Conservation (phyloP, 345 rosid species). For the Arabidopsis arenosa region DNA sequence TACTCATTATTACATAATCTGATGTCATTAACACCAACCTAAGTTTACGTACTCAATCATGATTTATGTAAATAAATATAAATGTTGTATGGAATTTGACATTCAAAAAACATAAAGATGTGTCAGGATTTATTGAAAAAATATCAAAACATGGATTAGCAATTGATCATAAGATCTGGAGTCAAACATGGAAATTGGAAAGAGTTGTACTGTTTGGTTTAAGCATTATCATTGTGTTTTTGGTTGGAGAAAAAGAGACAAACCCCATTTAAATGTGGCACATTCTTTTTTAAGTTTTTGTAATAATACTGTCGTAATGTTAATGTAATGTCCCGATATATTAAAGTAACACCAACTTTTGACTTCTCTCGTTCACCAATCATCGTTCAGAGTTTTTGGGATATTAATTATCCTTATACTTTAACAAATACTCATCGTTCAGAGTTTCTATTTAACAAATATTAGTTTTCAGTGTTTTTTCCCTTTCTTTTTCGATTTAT, state of each 20-base stretch:
- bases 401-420: neutral
- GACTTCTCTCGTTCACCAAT: neutral
- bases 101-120: neutral
- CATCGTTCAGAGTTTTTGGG: neutral
- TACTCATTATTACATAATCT: constrained; percentile 7
- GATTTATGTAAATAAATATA: neutral
- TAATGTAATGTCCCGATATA: constrained; percentile 2
- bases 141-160: neutral
- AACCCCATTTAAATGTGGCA: constrained; percentile 25
- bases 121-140: constrained; percentile 5
- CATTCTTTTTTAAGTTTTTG: neutral
- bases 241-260: constrained; percentile 37
- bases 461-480: no score
- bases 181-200: constrained; percentile 39
- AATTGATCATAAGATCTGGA: constrained; percentile 10
- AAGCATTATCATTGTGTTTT: constrained; percentile 28
- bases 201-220: constrained; percentile 28
- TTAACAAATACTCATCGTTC: no score
- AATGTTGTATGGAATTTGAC: neutral
- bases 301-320: constrained; percentile 27
- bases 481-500: no score
- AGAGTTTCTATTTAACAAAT: no score
- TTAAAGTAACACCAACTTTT: constrained; percentile 11
- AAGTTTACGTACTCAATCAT: constrained; percentile 3
- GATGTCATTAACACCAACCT: constrained; percentile 5